Evolutionary conservation across 306 rosid genomes (phyloP), one percentile per base, ranked within the genome.

Genomic region (Citrullus amarus): DNA sequence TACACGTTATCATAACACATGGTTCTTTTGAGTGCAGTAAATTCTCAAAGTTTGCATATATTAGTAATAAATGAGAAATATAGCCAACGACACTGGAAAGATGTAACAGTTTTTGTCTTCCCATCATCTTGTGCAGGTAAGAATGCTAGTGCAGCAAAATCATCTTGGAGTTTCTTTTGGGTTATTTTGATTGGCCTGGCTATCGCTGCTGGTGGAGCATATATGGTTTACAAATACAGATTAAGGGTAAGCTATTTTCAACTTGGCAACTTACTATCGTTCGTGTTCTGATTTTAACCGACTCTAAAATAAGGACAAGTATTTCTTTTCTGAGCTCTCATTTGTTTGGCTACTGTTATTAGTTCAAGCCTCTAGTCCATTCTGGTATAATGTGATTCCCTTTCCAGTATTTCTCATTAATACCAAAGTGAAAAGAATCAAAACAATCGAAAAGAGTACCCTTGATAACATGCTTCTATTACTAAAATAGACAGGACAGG

Each of bases 181-280:
- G 85, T 92, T 69, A 88, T 96, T 80, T 62, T 92, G 83, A 14
- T 85, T 57, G 97, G 96, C 83, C 81, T 96, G 88, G 88, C 80
- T 41, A 20, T 96, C 72, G 92, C 99, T 75, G 93, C 85, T 79
- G 91, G 85, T 58, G 99, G 97, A 60, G 98, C 89, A 55, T 92
- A 96, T 88, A 93, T 91, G 51, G 87, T 96, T 48, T 96, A 96
- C 99, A 96, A 96, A 82, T 91, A 96, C 81, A 91, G 99, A 87
- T 86, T 96, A 80, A 88, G 98, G 94, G 98, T 94, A 85, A 87
- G 95, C 79, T 79, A 63, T 28, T 32, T 56, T 38, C 20, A 2
- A 16, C 54, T 25, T 22, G 16, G 38, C 39, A 48, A 25, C 41
- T 25, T 3, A 12, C 28, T 71, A 48, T 8, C 25, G 10, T 71